Evolutionary conservation across 345 rosid species (phyloP).

Genomic region (Eucalyptus albens): DNA sequence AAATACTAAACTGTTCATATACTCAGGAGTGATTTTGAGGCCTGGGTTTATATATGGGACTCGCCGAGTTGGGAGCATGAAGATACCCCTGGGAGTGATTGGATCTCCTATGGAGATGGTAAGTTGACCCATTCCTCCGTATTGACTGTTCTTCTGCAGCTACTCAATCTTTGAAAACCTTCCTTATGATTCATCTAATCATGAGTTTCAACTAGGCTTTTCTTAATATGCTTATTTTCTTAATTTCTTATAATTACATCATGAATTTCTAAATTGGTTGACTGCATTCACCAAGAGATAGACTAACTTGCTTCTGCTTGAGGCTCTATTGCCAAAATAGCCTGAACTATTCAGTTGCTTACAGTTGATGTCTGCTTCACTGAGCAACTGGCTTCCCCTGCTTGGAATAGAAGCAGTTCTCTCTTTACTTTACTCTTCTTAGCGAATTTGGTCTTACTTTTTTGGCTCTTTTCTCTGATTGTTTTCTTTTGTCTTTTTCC

Average conservation of each 20-base stretch:
- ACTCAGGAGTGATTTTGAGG: slow-evolving; percentile 72
- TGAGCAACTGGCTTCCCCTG: neutral
- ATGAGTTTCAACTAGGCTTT: neutral
- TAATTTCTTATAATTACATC: neutral
- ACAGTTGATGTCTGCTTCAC: neutral
- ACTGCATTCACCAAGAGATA: neutral
- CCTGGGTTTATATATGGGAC: slow-evolving; percentile 97
- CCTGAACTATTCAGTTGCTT: neutral
- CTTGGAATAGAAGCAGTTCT: neutral
- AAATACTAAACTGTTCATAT: neutral
- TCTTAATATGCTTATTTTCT: neutral
- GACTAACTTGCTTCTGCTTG: neutral
- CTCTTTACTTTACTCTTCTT: neutral
- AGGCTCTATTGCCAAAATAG: neutral
- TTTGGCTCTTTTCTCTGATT: neutral
- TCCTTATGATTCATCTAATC: neutral
- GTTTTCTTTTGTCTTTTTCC: neutral
- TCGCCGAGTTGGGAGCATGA: slow-evolving; percentile 68
- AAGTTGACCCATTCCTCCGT: neutral
- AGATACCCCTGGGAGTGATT: slow-evolving; percentile 69
- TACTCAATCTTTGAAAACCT: neutral
- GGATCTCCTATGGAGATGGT: slow-evolving; percentile 96
- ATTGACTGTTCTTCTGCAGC: neutral
- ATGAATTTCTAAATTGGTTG: neutral
- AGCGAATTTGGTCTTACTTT: neutral